Evolutionary conservation across 1,284 basidiomycete genomes (phyloP).

Genomic region (Xerocomus nothofagi): DNA sequence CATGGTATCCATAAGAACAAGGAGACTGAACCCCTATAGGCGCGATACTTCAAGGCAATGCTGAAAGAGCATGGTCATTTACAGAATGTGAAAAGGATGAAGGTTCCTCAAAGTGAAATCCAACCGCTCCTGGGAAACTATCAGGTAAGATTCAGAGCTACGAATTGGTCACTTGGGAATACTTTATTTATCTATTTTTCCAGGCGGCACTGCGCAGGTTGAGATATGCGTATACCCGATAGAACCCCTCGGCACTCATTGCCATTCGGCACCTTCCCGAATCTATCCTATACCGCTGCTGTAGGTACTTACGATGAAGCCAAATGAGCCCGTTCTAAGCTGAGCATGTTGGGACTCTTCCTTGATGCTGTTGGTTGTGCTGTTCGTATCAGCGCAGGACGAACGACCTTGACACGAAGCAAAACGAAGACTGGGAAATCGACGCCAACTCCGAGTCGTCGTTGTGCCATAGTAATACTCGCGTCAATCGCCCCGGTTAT

Average conservation of each 20-base stretch:
- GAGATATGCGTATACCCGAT: constrained; percentile 38
- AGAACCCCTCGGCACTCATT: neutral
- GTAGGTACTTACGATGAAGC: neutral
- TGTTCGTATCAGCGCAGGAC: no score
- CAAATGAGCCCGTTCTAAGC: neutral
- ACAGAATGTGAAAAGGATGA: constrained; percentile 69
- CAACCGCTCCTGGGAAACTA: constrained; percentile 60
- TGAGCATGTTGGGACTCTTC: neutral
- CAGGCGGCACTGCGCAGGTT: constrained; percentile 40
- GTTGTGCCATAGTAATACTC: no score
- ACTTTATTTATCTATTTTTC: constrained; percentile 1
- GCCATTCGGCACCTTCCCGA: neutral
- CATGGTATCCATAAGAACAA: neutral
- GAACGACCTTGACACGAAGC: no score
- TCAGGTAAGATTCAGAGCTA: constrained; percentile 46
- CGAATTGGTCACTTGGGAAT: constrained; percentile 1
- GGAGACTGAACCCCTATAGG: constrained; percentile 45
- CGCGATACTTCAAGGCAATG: constrained; percentile 87
- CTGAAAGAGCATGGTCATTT: constrained; percentile 76
- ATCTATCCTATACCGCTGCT: neutral
- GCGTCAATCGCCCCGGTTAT: no score
- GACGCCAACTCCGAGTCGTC: no score
- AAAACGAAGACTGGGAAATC: no score
- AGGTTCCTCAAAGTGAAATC: constrained; percentile 66
- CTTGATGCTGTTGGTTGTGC: no score